A percentile compares a stretch with the other conserved stretches of the same genome.
phyloP scores from a whole-genome alignment of 2,329 filamentous ascomycete species.

The Myrmaecium sp. region DNA sequence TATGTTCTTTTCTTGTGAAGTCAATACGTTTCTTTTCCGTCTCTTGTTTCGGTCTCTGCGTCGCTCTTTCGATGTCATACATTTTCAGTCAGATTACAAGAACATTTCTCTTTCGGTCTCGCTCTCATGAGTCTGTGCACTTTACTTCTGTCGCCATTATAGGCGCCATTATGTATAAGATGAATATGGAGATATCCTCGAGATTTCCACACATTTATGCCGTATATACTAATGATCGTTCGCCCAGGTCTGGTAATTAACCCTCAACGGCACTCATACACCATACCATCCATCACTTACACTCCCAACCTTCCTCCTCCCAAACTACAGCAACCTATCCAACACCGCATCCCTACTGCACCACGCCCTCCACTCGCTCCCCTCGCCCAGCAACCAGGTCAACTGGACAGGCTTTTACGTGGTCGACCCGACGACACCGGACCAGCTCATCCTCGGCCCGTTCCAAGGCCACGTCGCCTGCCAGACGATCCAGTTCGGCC shows the following conservation, averaged over 20 bases:
- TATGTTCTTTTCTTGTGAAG: neutral
- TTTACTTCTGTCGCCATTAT: no score
- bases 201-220: no score
- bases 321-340: slow-evolving; percentile 47
- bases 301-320: slow-evolving; percentile 1
- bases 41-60: neutral
- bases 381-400: slow-evolving; percentile 45
- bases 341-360: slow-evolving; percentile 62
- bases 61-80: slow-evolving; percentile 1
- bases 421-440: slow-evolving; percentile 31
- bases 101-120: no score
- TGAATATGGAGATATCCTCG: no score
- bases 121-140: no score
- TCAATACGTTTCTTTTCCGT: neutral
- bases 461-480: slow-evolving; percentile 69
- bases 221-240: neutral
- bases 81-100: no score
- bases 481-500: slow-evolving; percentile 56
- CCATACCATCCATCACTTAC: slow-evolving; percentile 1
- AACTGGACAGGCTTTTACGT: slow-evolving; percentile 79
- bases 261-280: no score
- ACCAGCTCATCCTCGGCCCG: slow-evolving; percentile 55
- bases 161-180: no score
- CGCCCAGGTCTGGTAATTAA: slow-evolving; percentile 2
- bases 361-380: slow-evolving; percentile 62